A percentile compares a stretch with the other conserved stretches of the same genome.
Conservation (phyloP, 306 rosid genomes). For the Vigna trinervia region DNA sequence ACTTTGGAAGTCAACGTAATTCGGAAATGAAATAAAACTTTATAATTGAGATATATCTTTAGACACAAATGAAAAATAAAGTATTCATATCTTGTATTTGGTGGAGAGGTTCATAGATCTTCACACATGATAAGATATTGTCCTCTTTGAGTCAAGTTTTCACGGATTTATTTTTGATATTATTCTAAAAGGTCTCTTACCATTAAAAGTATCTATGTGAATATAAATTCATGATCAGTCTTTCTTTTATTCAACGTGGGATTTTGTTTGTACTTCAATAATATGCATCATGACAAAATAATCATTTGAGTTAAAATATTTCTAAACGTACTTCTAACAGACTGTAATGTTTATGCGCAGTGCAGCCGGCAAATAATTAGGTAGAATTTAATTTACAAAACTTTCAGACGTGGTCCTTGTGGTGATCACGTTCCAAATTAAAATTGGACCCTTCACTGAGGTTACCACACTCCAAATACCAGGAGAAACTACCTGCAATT, state of each 20-base stretch:
- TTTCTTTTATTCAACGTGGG: no score
- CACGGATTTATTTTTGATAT: no score
- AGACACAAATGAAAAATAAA: not conserved
- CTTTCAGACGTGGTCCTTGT: slow-evolving; percentile 21
- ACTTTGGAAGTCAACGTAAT: not conserved
- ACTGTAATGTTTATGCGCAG: not conserved
- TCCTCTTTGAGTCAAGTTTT: no score
- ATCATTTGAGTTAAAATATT: not conserved
- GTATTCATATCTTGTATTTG: not conserved
- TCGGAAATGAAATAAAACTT: not conserved
- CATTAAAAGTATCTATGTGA: no score
- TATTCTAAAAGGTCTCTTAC: no score
- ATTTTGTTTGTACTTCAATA: no score
- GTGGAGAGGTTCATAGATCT: no score
- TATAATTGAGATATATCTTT: not conserved
- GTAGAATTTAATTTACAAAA: slow-evolving; percentile 13
- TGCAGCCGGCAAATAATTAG: slow-evolving; percentile 25
- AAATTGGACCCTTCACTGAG: not conserved
- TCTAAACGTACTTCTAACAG: not conserved
- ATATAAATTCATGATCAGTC: no score
- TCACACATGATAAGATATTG: no score
- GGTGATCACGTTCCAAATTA: slow-evolving; percentile 12
- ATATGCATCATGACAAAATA: not conserved
- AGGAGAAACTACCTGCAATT: slow-evolving; percentile 3
- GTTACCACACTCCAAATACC: slow-evolving; percentile 28